Conservation (phyloP, 2,329 filamentous ascomycete species). For the Cryphonectria nitschkei region DNA sequence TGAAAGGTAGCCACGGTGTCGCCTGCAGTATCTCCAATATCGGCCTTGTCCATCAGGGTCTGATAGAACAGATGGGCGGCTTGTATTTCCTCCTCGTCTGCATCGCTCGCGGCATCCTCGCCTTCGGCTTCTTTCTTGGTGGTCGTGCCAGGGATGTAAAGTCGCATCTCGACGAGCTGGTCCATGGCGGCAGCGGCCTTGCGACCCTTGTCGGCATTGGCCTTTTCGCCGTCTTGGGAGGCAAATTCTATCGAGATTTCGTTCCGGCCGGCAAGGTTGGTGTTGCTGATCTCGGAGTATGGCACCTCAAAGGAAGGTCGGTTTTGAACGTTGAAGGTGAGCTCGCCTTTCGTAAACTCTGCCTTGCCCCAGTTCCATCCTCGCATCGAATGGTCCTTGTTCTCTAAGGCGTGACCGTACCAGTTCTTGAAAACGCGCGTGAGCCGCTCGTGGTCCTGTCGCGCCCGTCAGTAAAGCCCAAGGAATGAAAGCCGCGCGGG, state of each 20-base stretch:
- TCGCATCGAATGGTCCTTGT: constrained; percentile 88
- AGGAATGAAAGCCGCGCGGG: neutral
- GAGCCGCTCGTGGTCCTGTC: constrained; percentile 85
- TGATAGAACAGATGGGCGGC: constrained; percentile 98
- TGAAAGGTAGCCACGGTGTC: constrained; percentile 97
- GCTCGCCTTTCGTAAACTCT: constrained; percentile 92
- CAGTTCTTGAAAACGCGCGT: constrained; percentile 95
- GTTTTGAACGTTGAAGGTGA: constrained; percentile 96
- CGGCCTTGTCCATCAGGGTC: constrained; percentile 95
- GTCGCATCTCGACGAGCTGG: constrained; percentile 97
- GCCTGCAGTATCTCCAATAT: constrained; percentile 98
- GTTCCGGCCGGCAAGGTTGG: constrained; percentile 95
- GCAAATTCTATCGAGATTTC: constrained; percentile 96
- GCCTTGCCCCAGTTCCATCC: constrained; percentile 99
- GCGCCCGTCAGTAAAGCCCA: constrained; percentile 29
- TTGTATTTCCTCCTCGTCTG: constrained; percentile 83
- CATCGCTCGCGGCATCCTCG: constrained; percentile 71
- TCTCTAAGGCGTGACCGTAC: constrained; percentile 93
- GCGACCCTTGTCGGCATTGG: constrained; percentile 80
- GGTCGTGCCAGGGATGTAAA: constrained; percentile 93
- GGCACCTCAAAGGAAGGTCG: constrained; percentile 95
- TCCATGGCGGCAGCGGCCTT: constrained; percentile 89
- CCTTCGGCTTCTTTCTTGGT: constrained; percentile 76
- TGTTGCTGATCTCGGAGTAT: constrained; percentile 97
- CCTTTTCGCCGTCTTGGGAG: constrained; percentile 72